These are phyloP conservation scores for Vitis hybrid DNA, from an alignment of 177 flowering plant species.

Conservation along the genomic window DNA sequence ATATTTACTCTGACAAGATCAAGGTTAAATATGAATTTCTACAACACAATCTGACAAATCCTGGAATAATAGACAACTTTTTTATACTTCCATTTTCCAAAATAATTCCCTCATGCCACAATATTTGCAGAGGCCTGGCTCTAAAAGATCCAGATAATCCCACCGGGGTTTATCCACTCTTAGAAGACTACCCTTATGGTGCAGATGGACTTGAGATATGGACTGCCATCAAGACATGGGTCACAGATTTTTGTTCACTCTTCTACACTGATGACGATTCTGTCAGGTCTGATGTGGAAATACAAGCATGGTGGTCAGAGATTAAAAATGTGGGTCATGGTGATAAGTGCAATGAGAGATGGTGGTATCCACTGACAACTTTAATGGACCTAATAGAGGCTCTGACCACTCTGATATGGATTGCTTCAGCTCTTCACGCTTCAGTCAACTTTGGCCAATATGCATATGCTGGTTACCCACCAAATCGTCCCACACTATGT, in stretches of 20 bases:
- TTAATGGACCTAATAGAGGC: slow-evolving; percentile 11
- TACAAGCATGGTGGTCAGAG: slow-evolving; percentile 43
- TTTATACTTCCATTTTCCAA: not conserved
- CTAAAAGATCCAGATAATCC: slow-evolving; percentile 16
- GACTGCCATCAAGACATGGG: slow-evolving; percentile 38
- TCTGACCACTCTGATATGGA: slow-evolving; percentile 37
- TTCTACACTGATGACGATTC: slow-evolving; percentile 27
- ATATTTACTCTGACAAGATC: not conserved
- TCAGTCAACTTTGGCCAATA: slow-evolving; percentile 36
- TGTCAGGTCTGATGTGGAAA: slow-evolving; percentile 24
- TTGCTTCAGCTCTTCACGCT: slow-evolving; percentile 36
- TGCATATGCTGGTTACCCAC: slow-evolving; percentile 29
- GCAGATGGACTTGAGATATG: slow-evolving; percentile 42
- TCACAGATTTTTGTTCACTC: slow-evolving; percentile 21
- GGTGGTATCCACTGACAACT: slow-evolving; percentile 29
- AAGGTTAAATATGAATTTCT: not conserved
- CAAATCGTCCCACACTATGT: slow-evolving; percentile 26
- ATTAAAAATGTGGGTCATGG: slow-evolving; percentile 32
- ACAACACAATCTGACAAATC: not conserved
- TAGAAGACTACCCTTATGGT: slow-evolving; percentile 40
- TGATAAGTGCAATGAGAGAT: slow-evolving; percentile 22
- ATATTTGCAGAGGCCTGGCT: slow-evolving; percentile 28
- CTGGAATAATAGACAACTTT: not conserved
- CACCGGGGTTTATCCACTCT: slow-evolving; percentile 17
- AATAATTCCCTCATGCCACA: not conserved